Conservation (phyloP, 2,329 filamentous ascomycete genomes). For the Aspergillus brunneoviolaceus region DNA sequence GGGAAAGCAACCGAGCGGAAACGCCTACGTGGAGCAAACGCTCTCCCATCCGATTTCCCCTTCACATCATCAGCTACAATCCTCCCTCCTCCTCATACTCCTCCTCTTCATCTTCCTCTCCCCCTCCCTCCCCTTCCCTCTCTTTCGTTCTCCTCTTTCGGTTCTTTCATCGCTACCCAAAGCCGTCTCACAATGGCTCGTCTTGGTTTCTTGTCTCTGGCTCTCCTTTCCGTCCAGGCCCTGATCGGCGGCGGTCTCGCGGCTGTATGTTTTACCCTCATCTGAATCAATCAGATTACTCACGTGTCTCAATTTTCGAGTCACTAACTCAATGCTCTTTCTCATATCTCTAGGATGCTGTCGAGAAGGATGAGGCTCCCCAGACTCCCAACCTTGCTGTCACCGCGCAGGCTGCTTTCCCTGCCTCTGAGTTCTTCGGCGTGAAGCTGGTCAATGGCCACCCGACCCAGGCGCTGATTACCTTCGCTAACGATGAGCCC, state of each 20-base stretch:
- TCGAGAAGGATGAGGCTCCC: conserved; percentile 65
- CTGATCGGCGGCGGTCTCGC: conserved; percentile 63
- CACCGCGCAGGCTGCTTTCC: conserved; percentile 59
- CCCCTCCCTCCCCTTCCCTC: conserved; percentile 10
- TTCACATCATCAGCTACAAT: not conserved
- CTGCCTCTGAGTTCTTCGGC: conserved; percentile 77
- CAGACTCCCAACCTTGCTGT: conserved; percentile 60
- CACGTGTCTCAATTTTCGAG: conserved; percentile 23
- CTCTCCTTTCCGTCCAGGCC: conserved; percentile 68
- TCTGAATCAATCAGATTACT: not conserved
- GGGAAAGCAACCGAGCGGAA: conserved; percentile 16
- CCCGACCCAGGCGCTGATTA: conserved; percentile 76
- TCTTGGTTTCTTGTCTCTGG: conserved; percentile 69
- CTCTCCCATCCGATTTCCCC: conserved; percentile 7
- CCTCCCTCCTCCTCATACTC: not conserved
- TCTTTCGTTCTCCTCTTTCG: conserved; percentile 18
- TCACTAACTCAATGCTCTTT: conserved; percentile 16
- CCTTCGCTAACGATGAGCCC: conserved; percentile 80
- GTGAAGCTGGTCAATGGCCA: conserved; percentile 94
- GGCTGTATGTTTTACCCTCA: conserved; percentile 51
- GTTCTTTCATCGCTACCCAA: conserved; percentile 11
- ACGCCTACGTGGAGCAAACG: conserved; percentile 30
- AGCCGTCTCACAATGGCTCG: conserved; percentile 62
- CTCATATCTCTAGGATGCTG: conserved; percentile 49
- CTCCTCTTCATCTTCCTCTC: conserved; percentile 8